A percentile compares a stretch with the other conserved stretches of the same genome.
Conservation (phyloP, 2,329 filamentous ascomycete species). For the Pseudocercospora crystallina region DNA sequence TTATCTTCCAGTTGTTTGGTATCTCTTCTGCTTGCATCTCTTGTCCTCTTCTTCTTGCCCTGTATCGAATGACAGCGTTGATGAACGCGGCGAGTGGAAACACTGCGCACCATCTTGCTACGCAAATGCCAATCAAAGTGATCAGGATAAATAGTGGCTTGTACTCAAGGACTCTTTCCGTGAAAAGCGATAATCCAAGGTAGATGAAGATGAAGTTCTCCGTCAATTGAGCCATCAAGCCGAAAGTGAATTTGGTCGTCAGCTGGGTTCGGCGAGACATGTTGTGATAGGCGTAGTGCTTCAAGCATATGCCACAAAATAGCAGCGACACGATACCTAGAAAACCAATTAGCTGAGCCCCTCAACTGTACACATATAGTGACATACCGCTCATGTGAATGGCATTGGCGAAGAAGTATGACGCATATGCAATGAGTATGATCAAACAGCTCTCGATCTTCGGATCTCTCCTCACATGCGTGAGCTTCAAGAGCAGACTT, state of each 20-base stretch:
- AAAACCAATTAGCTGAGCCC: constrained; percentile 8
- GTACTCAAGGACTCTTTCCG: constrained; percentile 81
- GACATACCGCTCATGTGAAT: constrained; percentile 87
- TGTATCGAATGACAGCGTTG: constrained; percentile 89
- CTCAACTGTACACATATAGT: neutral
- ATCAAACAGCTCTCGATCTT: constrained; percentile 97
- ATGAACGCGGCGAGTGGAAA: constrained; percentile 88
- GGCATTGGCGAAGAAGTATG: constrained; percentile 96
- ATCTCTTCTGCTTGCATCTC: constrained; percentile 77
- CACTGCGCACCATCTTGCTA: constrained; percentile 88
- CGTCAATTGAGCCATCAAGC: constrained; percentile 88
- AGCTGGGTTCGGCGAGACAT: constrained; percentile 98
- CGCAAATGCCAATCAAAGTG: constrained; percentile 86
- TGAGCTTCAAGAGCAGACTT: constrained; percentile 89
- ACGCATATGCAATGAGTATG: constrained; percentile 90
- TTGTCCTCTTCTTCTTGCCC: constrained; percentile 71
- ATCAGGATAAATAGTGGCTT: constrained; percentile 95
- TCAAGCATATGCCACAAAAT: constrained; percentile 97
- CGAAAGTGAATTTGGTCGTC: constrained; percentile 96
- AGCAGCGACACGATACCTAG: constrained; percentile 90
- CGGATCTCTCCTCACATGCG: constrained; percentile 84
- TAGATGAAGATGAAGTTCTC: constrained; percentile 99
- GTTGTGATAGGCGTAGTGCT: constrained; percentile 99
- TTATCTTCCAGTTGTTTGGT: constrained; percentile 94
- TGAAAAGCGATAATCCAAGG: constrained; percentile 89